These are phyloP conservation scores for Calonectria crousiana DNA, from an alignment of 2,329 filamentous ascomycete genomes.

Conservation along the genomic window DNA sequence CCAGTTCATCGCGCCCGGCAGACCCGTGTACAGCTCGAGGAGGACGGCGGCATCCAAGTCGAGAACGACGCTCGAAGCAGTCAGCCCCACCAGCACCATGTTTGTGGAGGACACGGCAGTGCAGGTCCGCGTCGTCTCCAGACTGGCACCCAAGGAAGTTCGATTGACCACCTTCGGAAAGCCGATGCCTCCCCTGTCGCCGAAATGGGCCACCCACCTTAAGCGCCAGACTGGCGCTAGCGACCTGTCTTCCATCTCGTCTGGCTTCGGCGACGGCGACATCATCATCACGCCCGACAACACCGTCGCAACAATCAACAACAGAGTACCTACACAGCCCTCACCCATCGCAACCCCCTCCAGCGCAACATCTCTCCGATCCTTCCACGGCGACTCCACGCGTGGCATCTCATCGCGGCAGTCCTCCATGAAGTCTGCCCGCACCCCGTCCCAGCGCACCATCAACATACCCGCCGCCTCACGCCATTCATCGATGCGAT, in stretches of 20 bases:
- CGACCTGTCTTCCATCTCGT: conserved; percentile 71
- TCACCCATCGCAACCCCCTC: conserved; percentile 27
- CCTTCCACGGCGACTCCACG: conserved; percentile 19
- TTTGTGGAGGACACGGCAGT: conserved; percentile 40
- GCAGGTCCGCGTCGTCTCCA: conserved; percentile 36
- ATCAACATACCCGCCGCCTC: neutral
- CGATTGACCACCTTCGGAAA: conserved; percentile 26
- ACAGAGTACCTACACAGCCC: conserved; percentile 26
- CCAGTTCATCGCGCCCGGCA: conserved; percentile 38
- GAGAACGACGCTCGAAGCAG: conserved; percentile 29
- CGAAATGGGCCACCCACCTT: conserved; percentile 20
- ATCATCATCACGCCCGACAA: conserved; percentile 60
- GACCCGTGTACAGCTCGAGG: conserved; percentile 34
- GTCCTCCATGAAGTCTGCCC: conserved; percentile 11
- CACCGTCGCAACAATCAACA: conserved; percentile 36
- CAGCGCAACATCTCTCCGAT: conserved; percentile 32
- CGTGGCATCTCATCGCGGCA: conserved; percentile 46
- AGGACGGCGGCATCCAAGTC: conserved; percentile 25
- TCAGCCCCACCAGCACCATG: conserved; percentile 38
- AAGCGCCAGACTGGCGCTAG: conserved; percentile 55
- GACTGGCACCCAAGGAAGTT: conserved; percentile 33
- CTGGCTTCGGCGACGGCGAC: conserved; percentile 73
- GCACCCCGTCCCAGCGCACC: conserved; percentile 9
- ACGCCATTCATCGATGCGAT: neutral
- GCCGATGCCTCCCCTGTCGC: conserved; percentile 28